A percentile compares a stretch with the other conserved stretches of the same genome.
Evolutionary conservation across 129 eudicot genomes (phyloP).

Genomic region (Calendula officinalis): DNA sequence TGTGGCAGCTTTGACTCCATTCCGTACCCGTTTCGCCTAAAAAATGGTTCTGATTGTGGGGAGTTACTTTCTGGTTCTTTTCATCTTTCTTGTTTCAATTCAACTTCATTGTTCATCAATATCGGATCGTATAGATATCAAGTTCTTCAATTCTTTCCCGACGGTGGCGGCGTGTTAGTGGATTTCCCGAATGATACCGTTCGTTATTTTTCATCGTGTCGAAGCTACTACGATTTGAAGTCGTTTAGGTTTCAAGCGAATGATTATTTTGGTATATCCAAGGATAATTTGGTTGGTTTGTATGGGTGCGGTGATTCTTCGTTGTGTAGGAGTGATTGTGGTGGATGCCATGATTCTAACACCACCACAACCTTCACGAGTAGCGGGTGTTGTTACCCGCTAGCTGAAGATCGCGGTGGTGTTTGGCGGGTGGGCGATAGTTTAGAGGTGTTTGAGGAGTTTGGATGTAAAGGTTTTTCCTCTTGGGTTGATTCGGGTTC

Average conservation of each 20-base stretch:
- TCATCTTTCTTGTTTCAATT: constrained; percentile 54
- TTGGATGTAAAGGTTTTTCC: constrained; percentile 81
- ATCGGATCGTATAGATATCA: constrained; percentile 47
- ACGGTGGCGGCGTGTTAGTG: constrained; percentile 58
- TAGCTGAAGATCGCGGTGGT: constrained; percentile 55
- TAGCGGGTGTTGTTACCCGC: constrained; percentile 68
- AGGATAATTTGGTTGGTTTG: constrained; percentile 73
- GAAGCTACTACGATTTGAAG: constrained; percentile 50
- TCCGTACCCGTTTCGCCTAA: constrained; percentile 65
- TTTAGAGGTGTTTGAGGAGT: constrained; percentile 50
- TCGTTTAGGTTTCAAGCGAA: constrained; percentile 52
- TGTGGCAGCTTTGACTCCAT: constrained; percentile 54
- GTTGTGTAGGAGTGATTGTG: constrained; percentile 54
- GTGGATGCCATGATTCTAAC: constrained; percentile 36
- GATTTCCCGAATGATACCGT: constrained; percentile 47
- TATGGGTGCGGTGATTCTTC: constrained; percentile 90
- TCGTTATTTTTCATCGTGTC: constrained; percentile 32
- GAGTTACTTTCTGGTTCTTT: constrained; percentile 41
- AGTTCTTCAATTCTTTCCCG: constrained; percentile 58
- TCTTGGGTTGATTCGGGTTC: constrained; percentile 57
- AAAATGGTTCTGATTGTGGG: constrained; percentile 24
- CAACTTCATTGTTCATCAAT: constrained; percentile 48
- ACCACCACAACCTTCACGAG: constrained; percentile 33
- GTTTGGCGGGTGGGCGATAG: constrained; percentile 59
- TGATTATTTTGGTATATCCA: constrained; percentile 58